These are phyloP conservation scores for Berkeleyomyces basicola DNA, from an alignment of 2,329 filamentous ascomycete species.

Conservation along the genomic window DNA sequence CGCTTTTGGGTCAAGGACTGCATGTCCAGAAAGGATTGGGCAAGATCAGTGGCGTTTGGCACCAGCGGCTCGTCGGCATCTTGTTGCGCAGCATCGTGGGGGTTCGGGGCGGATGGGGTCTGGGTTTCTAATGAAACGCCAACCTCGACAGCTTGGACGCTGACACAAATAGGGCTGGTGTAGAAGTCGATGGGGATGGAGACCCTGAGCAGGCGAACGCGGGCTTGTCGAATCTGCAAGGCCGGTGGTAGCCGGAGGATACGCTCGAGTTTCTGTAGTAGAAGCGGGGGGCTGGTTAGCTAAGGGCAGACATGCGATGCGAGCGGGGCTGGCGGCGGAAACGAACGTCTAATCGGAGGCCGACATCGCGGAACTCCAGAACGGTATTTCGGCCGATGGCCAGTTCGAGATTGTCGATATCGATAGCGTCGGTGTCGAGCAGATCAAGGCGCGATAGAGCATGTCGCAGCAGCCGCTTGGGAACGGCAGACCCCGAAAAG, in stretches of 20 bases:
- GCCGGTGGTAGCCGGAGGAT: slow-evolving; percentile 58
- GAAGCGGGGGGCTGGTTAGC: neutral
- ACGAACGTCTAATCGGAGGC: slow-evolving; percentile 57
- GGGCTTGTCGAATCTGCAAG: slow-evolving; percentile 56
- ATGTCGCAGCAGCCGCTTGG: slow-evolving; percentile 79
- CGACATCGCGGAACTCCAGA: slow-evolving; percentile 75
- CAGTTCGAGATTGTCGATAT: slow-evolving; percentile 74
- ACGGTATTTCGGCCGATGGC: slow-evolving; percentile 66
- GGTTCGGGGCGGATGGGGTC: neutral
- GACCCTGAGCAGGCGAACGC: slow-evolving; percentile 58
- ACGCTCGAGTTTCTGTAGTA: slow-evolving; percentile 58
- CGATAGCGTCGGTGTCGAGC: slow-evolving; percentile 71
- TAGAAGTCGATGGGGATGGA: slow-evolving; percentile 81
- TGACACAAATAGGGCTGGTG: slow-evolving; percentile 63
- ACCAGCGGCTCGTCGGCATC: slow-evolving; percentile 25
- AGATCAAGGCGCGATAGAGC: slow-evolving; percentile 69
- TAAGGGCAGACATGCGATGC: neutral
- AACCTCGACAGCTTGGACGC: slow-evolving; percentile 67
- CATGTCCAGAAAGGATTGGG: slow-evolving; percentile 61
- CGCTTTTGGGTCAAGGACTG: slow-evolving; percentile 49
- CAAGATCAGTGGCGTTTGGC: slow-evolving; percentile 55
- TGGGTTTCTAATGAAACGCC: slow-evolving; percentile 35
- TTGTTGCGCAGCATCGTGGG: neutral
- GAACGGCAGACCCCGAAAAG: slow-evolving; percentile 54
- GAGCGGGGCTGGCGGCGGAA: neutral